Percentiles rank a stretch among this genome's conserved stretches.
These are phyloP conservation scores for Nidula microcarpa DNA, from an alignment of 768 basidiomycete species.

Conservation along the genomic window DNA sequence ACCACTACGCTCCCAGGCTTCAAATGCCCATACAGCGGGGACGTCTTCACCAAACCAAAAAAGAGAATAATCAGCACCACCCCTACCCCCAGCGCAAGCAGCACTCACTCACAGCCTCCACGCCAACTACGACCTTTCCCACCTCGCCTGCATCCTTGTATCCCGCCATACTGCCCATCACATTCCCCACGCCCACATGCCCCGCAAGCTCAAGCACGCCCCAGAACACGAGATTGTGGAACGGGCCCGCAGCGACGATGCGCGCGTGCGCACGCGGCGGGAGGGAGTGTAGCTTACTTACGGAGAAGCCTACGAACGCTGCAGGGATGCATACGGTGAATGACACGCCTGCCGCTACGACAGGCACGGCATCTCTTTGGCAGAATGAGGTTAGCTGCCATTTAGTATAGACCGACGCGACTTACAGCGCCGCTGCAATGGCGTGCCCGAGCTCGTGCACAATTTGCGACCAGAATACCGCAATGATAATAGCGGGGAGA, in stretches of 20 bases:
- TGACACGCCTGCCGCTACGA: slow-evolving; percentile 58
- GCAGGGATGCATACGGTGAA: slow-evolving; percentile 66
- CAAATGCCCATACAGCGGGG: slow-evolving; percentile 58
- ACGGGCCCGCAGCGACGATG: slow-evolving; percentile 70
- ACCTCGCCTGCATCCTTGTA: slow-evolving; percentile 50
- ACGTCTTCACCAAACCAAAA: slow-evolving; percentile 36
- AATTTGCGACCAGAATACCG: slow-evolving; percentile 63
- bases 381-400: neutral
- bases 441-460: slow-evolving; percentile 83
- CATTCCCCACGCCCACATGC: slow-evolving; percentile 23
- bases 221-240: slow-evolving; percentile 71
- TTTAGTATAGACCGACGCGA: slow-evolving; percentile 2
- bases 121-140: slow-evolving; percentile 53
- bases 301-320: slow-evolving; percentile 67
- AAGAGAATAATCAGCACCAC: neutral
- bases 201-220: slow-evolving; percentile 35
- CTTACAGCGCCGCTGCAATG: slow-evolving; percentile 71
- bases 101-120: slow-evolving; percentile 46
- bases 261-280: slow-evolving; percentile 45
- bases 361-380: slow-evolving; percentile 59
- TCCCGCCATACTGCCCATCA: slow-evolving; percentile 29
- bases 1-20: slow-evolving; percentile 57
- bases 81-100: neutral
- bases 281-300: slow-evolving; percentile 32
- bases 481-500: slow-evolving; percentile 59